Conservation (phyloP, 163 green algal genomes). For the Coccomyxa subellipsoidea region DNA sequence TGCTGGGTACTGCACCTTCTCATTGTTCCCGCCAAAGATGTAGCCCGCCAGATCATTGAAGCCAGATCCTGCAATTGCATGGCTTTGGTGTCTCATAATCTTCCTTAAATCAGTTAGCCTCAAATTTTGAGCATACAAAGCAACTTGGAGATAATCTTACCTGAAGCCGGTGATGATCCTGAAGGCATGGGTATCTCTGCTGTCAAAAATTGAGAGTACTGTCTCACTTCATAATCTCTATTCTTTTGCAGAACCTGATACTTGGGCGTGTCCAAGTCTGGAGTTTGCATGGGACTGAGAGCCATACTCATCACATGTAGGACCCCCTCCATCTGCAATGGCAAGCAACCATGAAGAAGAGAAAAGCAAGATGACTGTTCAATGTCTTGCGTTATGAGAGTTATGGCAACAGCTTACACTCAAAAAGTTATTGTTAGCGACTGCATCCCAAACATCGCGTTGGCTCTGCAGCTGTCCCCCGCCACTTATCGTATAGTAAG, state of each 20-base stretch:
- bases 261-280: slow-evolving; percentile 61
- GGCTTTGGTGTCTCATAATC: too few relatives aligned
- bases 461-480: slow-evolving; percentile 56
- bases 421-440: slow-evolving; percentile 53
- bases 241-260: slow-evolving; percentile 60
- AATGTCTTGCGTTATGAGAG: too few relatives aligned
- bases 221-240: slow-evolving; percentile 64
- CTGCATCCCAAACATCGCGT: slow-evolving; percentile 66
- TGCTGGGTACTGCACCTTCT: slow-evolving; percentile 1
- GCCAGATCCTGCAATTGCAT: slow-evolving; percentile 37
- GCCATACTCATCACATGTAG: slow-evolving; percentile 20
- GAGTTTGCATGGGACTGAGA: slow-evolving; percentile 36
- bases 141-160: not conserved
- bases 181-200: slow-evolving; percentile 52
- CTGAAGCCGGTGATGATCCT: slow-evolving; percentile 19
- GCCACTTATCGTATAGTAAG: slow-evolving; percentile 59
- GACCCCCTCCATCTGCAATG: slow-evolving; percentile 25
- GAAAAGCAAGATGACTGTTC: too few relatives aligned
- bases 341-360: not conserved
- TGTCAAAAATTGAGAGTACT: slow-evolving; percentile 69
- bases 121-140: too few relatives aligned
- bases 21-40: slow-evolving; percentile 75
- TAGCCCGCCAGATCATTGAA: slow-evolving; percentile 75
- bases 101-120: too few relatives aligned
- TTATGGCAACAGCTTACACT: not conserved